These are phyloP conservation scores for Pezicula radicicola DNA, from an alignment of 2,329 filamentous ascomycete genomes.

Conservation along the genomic window DNA sequence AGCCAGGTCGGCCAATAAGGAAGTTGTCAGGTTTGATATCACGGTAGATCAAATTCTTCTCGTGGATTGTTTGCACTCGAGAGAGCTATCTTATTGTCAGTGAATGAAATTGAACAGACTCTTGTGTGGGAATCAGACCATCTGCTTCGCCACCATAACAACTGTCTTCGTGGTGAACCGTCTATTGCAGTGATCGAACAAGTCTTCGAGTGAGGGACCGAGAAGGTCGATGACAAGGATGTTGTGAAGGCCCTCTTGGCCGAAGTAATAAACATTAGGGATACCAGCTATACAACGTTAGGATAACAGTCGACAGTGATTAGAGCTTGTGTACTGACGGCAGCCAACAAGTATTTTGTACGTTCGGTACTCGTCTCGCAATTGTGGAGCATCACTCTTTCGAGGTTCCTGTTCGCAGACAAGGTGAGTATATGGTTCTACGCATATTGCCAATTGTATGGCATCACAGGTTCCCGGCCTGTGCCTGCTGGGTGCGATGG, in stretches of 20 bases:
- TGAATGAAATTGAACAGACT: background rate
- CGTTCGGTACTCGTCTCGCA: constrained; percentile 97
- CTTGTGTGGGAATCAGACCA: constrained; percentile 54
- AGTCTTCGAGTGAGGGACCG: constrained; percentile 89
- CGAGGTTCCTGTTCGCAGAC: constrained; percentile 73
- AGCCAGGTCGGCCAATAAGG: constrained; percentile 86
- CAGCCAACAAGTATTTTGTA: constrained; percentile 99
- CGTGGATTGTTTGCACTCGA: constrained; percentile 89
- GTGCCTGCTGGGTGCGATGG: background rate
- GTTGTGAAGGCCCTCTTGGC: constrained; percentile 97
- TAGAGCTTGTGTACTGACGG: constrained; percentile 65
- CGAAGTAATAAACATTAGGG: constrained; percentile 99
- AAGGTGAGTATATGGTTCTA: constrained; percentile 1
- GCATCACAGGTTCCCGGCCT: background rate
- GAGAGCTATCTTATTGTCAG: constrained; percentile 59
- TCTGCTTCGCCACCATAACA: constrained; percentile 98
- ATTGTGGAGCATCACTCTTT: constrained; percentile 96
- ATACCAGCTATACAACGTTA: constrained; percentile 72
- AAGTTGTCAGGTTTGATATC: constrained; percentile 99
- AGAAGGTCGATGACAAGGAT: constrained; percentile 97
- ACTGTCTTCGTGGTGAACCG: constrained; percentile 97
- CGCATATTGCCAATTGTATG: background rate
- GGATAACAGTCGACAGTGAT: constrained; percentile 16
- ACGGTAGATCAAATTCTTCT: constrained; percentile 98
- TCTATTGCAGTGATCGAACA: constrained; percentile 96